Conservation (phyloP, 2,329 filamentous ascomycete genomes). For the Coniella vitis region DNA sequence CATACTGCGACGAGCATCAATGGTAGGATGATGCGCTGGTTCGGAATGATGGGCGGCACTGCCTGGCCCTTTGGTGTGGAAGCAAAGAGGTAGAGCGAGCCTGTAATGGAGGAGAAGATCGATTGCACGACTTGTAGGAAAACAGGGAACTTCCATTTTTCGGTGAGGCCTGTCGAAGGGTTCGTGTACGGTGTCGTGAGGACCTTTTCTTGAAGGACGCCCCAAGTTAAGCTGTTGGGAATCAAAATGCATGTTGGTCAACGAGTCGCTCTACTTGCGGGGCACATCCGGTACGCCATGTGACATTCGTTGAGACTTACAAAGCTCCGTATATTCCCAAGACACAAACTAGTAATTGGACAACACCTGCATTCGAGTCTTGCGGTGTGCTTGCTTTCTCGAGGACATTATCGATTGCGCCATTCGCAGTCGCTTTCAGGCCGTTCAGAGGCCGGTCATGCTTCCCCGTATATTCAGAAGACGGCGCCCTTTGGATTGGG, state of each 20-base stretch:
- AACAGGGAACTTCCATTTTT: constrained; percentile 87
- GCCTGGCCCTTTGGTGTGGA: constrained; percentile 49
- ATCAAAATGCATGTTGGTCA: background rate
- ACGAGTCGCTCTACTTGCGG: background rate
- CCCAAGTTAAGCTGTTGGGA: constrained; percentile 74
- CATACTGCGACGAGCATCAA: constrained; percentile 82
- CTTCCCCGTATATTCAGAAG: constrained; percentile 58
- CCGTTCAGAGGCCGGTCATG: constrained; percentile 26
- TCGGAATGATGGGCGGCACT: constrained; percentile 68
- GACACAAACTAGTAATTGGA: constrained; percentile 81
- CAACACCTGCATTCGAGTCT: constrained; percentile 44
- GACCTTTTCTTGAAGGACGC: constrained; percentile 91
- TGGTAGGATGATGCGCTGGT: constrained; percentile 64
- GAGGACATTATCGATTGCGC: constrained; percentile 22
- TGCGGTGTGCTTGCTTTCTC: background rate
- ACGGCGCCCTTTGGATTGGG: constrained; percentile 58
- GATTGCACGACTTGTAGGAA: constrained; percentile 97
- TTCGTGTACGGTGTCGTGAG: constrained; percentile 84
- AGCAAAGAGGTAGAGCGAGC: constrained; percentile 69
- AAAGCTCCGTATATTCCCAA: constrained; percentile 95
- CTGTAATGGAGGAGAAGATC: constrained; percentile 74
- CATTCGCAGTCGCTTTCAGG: constrained; percentile 26
- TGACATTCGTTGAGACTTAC: constrained; percentile 44
- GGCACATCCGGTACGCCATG: background rate
- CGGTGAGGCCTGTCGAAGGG: constrained; percentile 43